Conservation (phyloP, 768 basidiomycete species). For the Russula virescens region DNA sequence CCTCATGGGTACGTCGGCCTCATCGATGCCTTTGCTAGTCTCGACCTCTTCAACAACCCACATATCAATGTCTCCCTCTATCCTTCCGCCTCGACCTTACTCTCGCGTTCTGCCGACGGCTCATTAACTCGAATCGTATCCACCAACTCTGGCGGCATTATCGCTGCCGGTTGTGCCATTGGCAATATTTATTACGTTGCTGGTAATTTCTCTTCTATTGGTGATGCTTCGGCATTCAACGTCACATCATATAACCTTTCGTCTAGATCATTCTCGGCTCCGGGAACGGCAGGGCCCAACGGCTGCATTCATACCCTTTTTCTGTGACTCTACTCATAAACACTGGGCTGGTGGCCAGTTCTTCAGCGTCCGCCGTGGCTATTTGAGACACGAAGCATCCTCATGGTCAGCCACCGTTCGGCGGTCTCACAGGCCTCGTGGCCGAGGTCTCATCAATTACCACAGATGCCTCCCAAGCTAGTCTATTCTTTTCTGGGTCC, state of each 20-base stretch:
- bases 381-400: constrained; percentile 55
- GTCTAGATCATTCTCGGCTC: constrained; percentile 49
- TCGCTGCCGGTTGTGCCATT: constrained; percentile 68
- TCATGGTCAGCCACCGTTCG: constrained; percentile 81
- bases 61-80: constrained; percentile 53
- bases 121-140: constrained; percentile 63
- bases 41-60: constrained; percentile 63
- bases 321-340: constrained; percentile 64
- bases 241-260: constrained; percentile 69
- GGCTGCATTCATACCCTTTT: constrained; percentile 67
- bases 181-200: constrained; percentile 69
- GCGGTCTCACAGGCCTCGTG: constrained; percentile 67
- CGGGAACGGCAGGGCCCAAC: constrained; percentile 67
- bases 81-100: constrained; percentile 63
- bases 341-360: constrained; percentile 78
- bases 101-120: constrained; percentile 61
- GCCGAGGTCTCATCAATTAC: constrained; percentile 71
- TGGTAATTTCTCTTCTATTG: constrained; percentile 76
- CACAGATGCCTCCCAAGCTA: constrained; percentile 60
- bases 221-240: constrained; percentile 54
- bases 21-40: constrained; percentile 81
- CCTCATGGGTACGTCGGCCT: constrained; percentile 91
- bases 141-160: constrained; percentile 74
- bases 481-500: constrained; percentile 83
- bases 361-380: constrained; percentile 61